These are phyloP conservation scores for Fusarium tjaetaba DNA, from an alignment of 2,329 filamentous ascomycete genomes.

Conservation along the genomic window DNA sequence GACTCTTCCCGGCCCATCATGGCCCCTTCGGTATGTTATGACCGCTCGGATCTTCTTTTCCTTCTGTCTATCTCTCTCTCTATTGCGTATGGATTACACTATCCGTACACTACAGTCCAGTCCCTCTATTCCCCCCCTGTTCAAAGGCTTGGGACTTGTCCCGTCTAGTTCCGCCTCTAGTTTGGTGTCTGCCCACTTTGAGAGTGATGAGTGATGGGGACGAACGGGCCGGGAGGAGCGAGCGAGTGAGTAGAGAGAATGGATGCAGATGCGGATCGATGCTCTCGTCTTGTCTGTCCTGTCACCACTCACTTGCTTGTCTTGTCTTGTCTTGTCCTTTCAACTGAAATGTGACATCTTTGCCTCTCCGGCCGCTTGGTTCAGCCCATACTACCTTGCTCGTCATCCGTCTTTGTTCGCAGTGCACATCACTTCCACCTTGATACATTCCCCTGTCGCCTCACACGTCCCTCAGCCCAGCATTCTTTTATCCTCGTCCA, in stretches of 20 bases:
- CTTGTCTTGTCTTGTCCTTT: background rate
- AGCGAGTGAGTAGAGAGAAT: background rate
- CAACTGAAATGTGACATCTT: slow-evolving; percentile 25
- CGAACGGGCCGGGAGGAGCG: background rate
- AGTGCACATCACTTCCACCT: slow-evolving; percentile 23
- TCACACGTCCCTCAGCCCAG: background rate
- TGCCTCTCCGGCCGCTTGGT: slow-evolving; percentile 26
- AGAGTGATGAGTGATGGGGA: slow-evolving; percentile 3
- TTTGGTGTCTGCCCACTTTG: slow-evolving; percentile 31
- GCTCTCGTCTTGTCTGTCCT: background rate
- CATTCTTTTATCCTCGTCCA: background rate
- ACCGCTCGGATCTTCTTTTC: slow-evolving; percentile 30
- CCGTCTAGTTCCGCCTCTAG: slow-evolving; percentile 29
- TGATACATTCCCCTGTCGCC: slow-evolving; percentile 28
- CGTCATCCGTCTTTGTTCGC: slow-evolving; percentile 24
- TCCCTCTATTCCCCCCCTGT: background rate
- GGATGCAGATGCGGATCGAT: background rate
- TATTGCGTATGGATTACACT: background rate
- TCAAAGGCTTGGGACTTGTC: slow-evolving; percentile 14
- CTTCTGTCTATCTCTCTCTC: background rate
- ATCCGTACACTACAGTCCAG: background rate
- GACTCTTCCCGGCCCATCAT: slow-evolving; percentile 71
- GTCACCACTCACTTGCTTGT: background rate
- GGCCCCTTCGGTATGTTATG: slow-evolving; percentile 67
- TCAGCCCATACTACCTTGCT: slow-evolving; percentile 28